These are phyloP conservation scores for Angophora floribunda DNA, from an alignment of 345 rosid species.

Conservation along the genomic window DNA sequence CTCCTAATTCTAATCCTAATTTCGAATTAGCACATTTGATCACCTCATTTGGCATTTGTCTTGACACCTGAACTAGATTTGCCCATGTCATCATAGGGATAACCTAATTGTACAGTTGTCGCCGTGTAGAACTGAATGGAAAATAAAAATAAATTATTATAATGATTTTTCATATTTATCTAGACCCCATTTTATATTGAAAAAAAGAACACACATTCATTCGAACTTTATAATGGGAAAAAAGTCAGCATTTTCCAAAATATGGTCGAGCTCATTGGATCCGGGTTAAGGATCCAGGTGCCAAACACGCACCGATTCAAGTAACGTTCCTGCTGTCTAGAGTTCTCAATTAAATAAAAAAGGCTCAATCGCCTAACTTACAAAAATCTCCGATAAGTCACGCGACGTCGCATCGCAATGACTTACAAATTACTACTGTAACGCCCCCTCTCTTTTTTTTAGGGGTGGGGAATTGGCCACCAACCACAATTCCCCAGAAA, in stretches of 20 bases:
- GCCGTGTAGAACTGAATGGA: background rate
- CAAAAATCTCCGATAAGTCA: background rate
- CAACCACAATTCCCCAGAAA: background rate
- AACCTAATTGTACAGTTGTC: background rate
- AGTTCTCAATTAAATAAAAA: background rate
- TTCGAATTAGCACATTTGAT: background rate
- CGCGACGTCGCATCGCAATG: fast-evolving
- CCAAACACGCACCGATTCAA: fast-evolving
- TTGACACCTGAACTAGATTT: background rate
- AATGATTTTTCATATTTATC: background rate
- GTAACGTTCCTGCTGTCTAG: background rate
- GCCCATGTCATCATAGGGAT: background rate
- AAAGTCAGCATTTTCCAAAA: background rate
- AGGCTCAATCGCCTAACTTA: background rate
- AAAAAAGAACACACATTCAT: too few species aligned
- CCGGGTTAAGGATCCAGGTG: fast-evolving
- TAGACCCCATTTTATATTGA: too few species aligned
- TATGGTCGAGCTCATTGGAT: background rate
- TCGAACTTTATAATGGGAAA: background rate
- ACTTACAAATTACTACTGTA: background rate
- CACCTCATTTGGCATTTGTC: background rate
- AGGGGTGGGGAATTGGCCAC: background rate
- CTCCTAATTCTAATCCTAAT: background rate
- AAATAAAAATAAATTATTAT: background rate
- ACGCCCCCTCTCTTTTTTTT: too few species aligned